Base-by-base conservation (phyloP, 1,139 yeast species). In the Geotrichum reessii region DNA sequence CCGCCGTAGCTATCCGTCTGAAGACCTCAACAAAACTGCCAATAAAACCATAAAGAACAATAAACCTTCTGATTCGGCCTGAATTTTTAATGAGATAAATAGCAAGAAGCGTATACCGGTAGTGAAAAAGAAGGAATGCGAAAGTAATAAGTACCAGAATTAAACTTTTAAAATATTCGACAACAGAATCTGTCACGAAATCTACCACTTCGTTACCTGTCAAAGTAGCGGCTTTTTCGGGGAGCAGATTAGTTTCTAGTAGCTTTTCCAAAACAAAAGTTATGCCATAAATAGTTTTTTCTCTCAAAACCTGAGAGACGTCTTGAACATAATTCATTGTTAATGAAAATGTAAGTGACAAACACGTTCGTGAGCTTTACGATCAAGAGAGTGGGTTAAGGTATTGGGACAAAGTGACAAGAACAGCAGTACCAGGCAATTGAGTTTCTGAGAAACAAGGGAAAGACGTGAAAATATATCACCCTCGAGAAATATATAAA, bases 11-110 rank as follows among this genome's bases (percentile, higher is more conserved):
- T 5, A 52, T 50, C 2, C 12, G 25, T 22, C 31, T 40, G 25
- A 55, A 52, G 12, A 52, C 33, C n/a, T 51, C 12, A 5, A 47
- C 28, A 9, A 52, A 21, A 31, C 56, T 50, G 5, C 59, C 59
- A 52, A 52, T 14, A 24, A 53, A 1, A 12, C 59, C 59, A 53
- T 57, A 52, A 9, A 57, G 50, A 5, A 37, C 51, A 19, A 57
- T 22, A 21, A 37, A 50, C 28, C 50, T 19, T 19, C 42, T 48
- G 22, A 57, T 53, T 31, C 22, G 17, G 2, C 50, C 42, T 4
- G 40, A 49, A 44, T 50, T 33, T 37, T 50, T 33, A 12, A 55
- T 22, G 9, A 44, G 22, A 22, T 51, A 57, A 6, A 52, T 33
- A 31, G 27, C 21, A 21, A 52, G 49, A n/a, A 33, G 14, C 12